phyloP scores from a whole-genome alignment of 768 basidiomycete species.

The Termitomyces sp. region DNA sequence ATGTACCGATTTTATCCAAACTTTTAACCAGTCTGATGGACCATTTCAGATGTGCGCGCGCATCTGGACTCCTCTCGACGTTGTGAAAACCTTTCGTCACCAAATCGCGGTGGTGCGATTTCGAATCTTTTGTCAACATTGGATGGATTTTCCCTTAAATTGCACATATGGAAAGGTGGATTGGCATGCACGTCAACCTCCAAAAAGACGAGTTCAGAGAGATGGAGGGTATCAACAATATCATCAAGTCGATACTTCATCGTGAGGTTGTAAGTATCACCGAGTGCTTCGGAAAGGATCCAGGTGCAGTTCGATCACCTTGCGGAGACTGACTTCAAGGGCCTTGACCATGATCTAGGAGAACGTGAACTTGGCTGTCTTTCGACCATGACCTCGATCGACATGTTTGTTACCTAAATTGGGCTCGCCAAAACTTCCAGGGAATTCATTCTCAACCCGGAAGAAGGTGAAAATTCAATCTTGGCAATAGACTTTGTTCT shows the following conservation, averaged over 20 bases:
- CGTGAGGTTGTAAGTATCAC: background rate
- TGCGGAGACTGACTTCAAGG: constrained; percentile 80
- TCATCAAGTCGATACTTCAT: constrained; percentile 61
- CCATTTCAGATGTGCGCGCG: constrained; percentile 74
- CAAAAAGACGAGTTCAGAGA: constrained; percentile 89
- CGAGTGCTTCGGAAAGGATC: constrained; percentile 50
- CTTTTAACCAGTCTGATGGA: background rate
- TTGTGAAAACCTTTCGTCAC: constrained; percentile 90
- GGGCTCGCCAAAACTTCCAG: constrained; percentile 88
- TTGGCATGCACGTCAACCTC: constrained; percentile 88
- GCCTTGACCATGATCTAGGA: constrained; percentile 81
- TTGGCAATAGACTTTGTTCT: background rate
- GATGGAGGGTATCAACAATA: constrained; percentile 88
- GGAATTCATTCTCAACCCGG: constrained; percentile 61
- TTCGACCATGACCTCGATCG: constrained; percentile 92
- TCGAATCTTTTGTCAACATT: constrained; percentile 80
- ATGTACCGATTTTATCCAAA: constrained; percentile 12
- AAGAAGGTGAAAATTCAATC: constrained; percentile 58
- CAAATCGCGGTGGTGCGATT: constrained; percentile 74
- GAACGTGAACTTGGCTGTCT: constrained; percentile 80
- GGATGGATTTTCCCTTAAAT: constrained; percentile 85
- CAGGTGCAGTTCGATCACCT: constrained; percentile 93
- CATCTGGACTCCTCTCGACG: constrained; percentile 70
- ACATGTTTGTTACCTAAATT: constrained; percentile 90
- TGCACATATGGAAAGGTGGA: constrained; percentile 81